A percentile compares a stretch with the other conserved stretches of the same genome.
Evolutionary conservation across 2,329 filamentous ascomycete species (phyloP).

Genomic region (Exophiala lecanii-corni): DNA sequence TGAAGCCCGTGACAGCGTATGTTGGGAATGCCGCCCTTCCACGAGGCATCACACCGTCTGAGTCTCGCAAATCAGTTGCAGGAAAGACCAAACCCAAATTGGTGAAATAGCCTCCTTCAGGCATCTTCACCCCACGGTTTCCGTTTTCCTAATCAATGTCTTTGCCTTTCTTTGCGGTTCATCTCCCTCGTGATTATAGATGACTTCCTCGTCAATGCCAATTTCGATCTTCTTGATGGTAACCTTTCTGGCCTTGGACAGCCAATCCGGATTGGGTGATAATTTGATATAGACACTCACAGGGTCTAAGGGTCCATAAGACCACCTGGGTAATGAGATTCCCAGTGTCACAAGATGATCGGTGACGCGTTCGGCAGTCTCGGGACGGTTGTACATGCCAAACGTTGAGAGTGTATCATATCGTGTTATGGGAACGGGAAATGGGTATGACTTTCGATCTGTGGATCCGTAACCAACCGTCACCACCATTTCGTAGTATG

Average conservation of each 20-base stretch:
- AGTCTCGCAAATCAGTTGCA: conserved; percentile 78
- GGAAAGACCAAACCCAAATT: conserved; percentile 90
- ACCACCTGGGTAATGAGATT: conserved; percentile 91
- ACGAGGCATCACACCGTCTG: conserved; percentile 79
- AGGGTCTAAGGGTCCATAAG: conserved; percentile 90
- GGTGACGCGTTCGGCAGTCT: conserved; percentile 76
- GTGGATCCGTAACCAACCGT: conserved; percentile 86
- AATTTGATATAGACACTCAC: conserved; percentile 95
- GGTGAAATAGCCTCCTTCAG: conserved; percentile 86
- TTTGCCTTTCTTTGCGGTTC: conserved; percentile 89
- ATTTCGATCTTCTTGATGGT: conserved; percentile 93
- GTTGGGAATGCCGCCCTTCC: conserved; percentile 83
- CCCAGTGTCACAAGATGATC: conserved; percentile 89
- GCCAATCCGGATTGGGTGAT: conserved; percentile 85
- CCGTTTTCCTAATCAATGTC: conserved; percentile 76
- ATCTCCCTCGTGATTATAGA: conserved; percentile 97
- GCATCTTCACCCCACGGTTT: conserved; percentile 76
- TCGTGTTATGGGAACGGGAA: conserved; percentile 82
- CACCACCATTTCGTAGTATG: conserved; percentile 93
- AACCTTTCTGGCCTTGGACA: conserved; percentile 83
- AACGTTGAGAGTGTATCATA: conserved; percentile 98
- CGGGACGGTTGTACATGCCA: conserved; percentile 97
- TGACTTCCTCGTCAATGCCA: conserved; percentile 92
- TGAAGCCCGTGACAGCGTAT: conserved; percentile 86
- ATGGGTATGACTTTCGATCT: conserved; percentile 83